Evolutionary conservation across 2,329 filamentous ascomycete genomes (phyloP).

Genomic region (Fusarium albosuccineum): DNA sequence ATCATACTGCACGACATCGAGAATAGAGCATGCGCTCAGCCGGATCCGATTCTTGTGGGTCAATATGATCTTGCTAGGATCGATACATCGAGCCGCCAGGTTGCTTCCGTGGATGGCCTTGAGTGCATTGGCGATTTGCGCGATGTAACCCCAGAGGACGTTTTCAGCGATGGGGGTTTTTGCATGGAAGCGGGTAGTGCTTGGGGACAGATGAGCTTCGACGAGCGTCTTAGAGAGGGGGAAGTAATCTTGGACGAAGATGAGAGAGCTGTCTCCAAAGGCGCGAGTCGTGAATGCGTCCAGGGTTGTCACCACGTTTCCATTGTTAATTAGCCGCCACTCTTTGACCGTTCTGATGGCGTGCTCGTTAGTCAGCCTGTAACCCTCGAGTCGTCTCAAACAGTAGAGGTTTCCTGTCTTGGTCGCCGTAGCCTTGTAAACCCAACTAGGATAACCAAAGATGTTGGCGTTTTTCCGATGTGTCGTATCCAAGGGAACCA

Average conservation of each 20-base stretch:
- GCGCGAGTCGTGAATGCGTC: constrained; percentile 94
- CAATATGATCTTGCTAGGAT: constrained; percentile 88
- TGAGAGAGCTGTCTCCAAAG: constrained; percentile 94
- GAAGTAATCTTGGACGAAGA: constrained; percentile 94
- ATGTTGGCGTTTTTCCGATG: constrained; percentile 81
- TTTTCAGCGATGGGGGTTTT: constrained; percentile 73
- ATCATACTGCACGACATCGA: constrained; percentile 91
- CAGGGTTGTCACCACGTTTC: constrained; percentile 85
- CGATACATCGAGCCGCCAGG: constrained; percentile 87
- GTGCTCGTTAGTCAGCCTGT: constrained; percentile 88
- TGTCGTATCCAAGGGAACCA: constrained; percentile 88
- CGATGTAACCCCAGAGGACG: constrained; percentile 90
- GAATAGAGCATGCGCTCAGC: constrained; percentile 86
- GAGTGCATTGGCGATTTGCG: constrained; percentile 89
- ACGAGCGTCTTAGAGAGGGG: constrained; percentile 90
- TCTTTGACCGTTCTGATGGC: constrained; percentile 87
- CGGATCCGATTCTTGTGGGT: constrained; percentile 92
- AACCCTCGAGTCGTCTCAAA: constrained; percentile 88
- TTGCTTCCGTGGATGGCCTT: constrained; percentile 86
- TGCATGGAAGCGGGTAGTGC: constrained; percentile 56
- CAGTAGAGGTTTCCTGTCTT: constrained; percentile 93
- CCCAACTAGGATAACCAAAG: constrained; percentile 92
- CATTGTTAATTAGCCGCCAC: constrained; percentile 88
- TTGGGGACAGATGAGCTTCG: constrained; percentile 77
- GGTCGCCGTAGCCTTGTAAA: constrained; percentile 92